Base-by-base conservation (phyloP, 345 rosid genomes). In the Clausena lansium region DNA sequence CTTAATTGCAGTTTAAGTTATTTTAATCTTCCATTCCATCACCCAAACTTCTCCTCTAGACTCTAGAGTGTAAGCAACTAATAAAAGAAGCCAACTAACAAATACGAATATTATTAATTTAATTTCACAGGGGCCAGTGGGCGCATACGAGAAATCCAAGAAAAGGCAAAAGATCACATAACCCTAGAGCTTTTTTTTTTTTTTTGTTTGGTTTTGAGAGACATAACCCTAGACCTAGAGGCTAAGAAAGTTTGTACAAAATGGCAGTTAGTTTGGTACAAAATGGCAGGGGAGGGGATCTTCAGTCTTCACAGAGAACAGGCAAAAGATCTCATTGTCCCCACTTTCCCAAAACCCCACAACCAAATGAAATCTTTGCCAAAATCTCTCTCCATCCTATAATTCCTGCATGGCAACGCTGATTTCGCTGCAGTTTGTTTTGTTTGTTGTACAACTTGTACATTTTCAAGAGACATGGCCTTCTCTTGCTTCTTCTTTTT, bases 301-400 rank as follows among this genome's bases (percentile, higher is more conserved):
- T 65, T 33, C 24, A 13, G 33, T 65, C 69, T 65, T 33, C 24
- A 13, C 33, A 38, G 69, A 33, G 24, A 35, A 8, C 3, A 19
- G 69, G 39, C 69, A 32, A 65, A 20, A 65, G 69, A 65, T 65
- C 38, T 65, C 35, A 9, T 65, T 65, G 69, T 32, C 69, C 69
- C 69, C 69, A 17, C 69, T 45, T 45, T 45, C 50, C 50, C 17
- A 15, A 13, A 1, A 45, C 50, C 50, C 50, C 3, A 45, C 5
- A 0, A 45, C 50, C 15, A 45, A 13, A 45, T 1, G 50, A 45
- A 45, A 45, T 13, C 50, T 45, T 45, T 3, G 17, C 50, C 50
- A 45, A 45, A 52, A 52, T 52, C 57, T 19, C 57, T 1, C 57
- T 17, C 57, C 17, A 19, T 17, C n/a, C 22, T 52, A 1, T 6